Base-by-base conservation (phyloP, 345 rosid genomes). In the Lenwebbia sp. region DNA sequence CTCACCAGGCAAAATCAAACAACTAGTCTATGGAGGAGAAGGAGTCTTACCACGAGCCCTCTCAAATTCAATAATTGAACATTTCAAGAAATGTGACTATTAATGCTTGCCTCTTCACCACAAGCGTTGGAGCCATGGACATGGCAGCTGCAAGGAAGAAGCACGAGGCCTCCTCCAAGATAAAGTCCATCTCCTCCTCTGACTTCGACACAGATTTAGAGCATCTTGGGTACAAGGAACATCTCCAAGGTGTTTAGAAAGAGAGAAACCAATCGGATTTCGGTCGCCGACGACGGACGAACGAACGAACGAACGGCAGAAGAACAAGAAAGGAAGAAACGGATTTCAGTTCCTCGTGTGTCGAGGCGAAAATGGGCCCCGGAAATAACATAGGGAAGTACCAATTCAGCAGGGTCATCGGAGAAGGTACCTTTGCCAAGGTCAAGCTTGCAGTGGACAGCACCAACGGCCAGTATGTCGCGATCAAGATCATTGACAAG, bases 381-480 rank as follows among this genome's bases (percentile, higher is more conserved):
- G 90, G 92, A 74, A 90, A 86, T 88, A 92, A 89, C 84, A 90
- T 96, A 8, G 99, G 98, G 0, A 95, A 95, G 91, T 97, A 95
- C 57, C 90, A 86, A 88, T 90, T 96, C 22, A 88, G 95, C 25
- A 89, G 97, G 84, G 93, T 94, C 10, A 94, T 96, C 26, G 99
- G 98, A 28, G 98, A 94, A 88, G 99, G 98, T 76, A 93, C 92
- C 78, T 96, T 95, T 84, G 98, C 98, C 8, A 97, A 97, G 92
- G 99, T 97, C 50, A 97, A 96, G 92, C 91, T 96, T 10, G 98
- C 94, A 12, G 89, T 93, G 40, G 94, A 97, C 87, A 92, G 92
- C 89, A 89, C 93, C 47, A 93, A 88, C 81, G 92, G 91, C 75
- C 91, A 86, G 17, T 49, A 90, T 47, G 96, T 94, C 23, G 98